Percentiles rank a stretch among this genome's conserved stretches.
Evolutionary conservation across 176 grass and related monocot species (phyloP).

Genomic region (Aechmea fasciata): DNA sequence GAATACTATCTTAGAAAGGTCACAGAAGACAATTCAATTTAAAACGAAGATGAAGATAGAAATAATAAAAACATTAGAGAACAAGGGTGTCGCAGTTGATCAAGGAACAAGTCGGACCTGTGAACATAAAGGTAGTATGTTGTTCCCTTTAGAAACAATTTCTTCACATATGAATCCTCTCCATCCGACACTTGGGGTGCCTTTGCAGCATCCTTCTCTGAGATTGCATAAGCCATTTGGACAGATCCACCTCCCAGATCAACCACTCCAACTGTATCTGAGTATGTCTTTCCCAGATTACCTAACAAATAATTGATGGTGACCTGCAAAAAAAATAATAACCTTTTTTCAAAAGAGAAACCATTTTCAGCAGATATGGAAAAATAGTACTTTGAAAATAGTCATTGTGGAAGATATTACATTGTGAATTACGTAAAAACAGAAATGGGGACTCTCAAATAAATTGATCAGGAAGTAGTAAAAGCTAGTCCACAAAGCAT

Average conservation of each 20-base stretch:
- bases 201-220: constrained; percentile 16
- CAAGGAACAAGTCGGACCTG: constrained; percentile 22
- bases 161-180: constrained; percentile 24
- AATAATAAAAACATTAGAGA: too few species aligned
- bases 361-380: too few species aligned
- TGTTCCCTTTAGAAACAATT: constrained; percentile 33
- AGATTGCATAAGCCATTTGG: constrained; percentile 48
- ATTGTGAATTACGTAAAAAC: neutral
- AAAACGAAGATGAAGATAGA: too few species aligned
- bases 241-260: constrained; percentile 35
- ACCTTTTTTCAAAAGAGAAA: too few species aligned
- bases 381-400: too few species aligned
- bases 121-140: constrained; percentile 40
- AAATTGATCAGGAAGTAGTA: neutral
- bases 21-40: too few species aligned
- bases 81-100: neutral
- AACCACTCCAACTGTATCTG: constrained; percentile 36
- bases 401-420: too few species aligned
- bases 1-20: too few species aligned
- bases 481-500: neutral
- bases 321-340: constrained; percentile 16
- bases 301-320: constrained; percentile 48
- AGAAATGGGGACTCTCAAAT: neutral
- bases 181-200: constrained; percentile 17
- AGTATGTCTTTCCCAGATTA: constrained; percentile 24